Evolutionary conservation across 495 filamentous ascomycete species (phyloP).

Genomic region (Aspergillus kassunensis): DNA sequence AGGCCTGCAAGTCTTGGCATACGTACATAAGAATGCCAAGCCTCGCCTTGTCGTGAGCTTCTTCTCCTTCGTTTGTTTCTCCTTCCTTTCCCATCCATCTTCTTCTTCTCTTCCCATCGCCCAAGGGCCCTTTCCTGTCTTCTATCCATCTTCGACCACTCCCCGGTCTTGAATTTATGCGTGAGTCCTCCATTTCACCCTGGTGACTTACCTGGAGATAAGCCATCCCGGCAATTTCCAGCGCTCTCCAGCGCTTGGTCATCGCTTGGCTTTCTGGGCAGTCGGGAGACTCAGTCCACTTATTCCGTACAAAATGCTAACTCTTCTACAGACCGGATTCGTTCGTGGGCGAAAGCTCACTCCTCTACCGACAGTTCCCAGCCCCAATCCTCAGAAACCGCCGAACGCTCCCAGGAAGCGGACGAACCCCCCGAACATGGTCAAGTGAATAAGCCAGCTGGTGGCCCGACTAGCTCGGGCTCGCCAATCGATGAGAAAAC

Average conservation of each 20-base stretch:
- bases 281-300: too few species aligned
- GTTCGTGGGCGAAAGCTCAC: conserved; percentile 51
- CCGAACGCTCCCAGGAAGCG: conserved; percentile 22
- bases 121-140: neutral
- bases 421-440: conserved; percentile 25
- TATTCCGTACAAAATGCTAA: conserved; percentile 11
- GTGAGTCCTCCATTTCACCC: conserved; percentile 21
- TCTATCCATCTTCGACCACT: conserved; percentile 2
- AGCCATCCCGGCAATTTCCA: neutral
- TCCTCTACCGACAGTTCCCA: conserved; percentile 24
- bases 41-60: conserved; percentile 1
- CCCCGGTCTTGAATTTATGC: conserved; percentile 39
- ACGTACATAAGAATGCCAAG: conserved; percentile 6
- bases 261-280: neutral
- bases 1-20: conserved; percentile 8
- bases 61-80: neutral
- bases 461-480: conserved; percentile 21
- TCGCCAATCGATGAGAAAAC: conserved; percentile 18
- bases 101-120: neutral
- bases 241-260: too few species aligned
- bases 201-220: neutral
- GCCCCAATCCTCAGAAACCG: conserved; percentile 10
- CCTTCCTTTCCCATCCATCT: neutral
- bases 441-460: conserved; percentile 31
- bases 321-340: conserved; percentile 37